Conservation (phyloP, 2,329 filamentous ascomycete genomes). For the Pyricularia grisea region DNA sequence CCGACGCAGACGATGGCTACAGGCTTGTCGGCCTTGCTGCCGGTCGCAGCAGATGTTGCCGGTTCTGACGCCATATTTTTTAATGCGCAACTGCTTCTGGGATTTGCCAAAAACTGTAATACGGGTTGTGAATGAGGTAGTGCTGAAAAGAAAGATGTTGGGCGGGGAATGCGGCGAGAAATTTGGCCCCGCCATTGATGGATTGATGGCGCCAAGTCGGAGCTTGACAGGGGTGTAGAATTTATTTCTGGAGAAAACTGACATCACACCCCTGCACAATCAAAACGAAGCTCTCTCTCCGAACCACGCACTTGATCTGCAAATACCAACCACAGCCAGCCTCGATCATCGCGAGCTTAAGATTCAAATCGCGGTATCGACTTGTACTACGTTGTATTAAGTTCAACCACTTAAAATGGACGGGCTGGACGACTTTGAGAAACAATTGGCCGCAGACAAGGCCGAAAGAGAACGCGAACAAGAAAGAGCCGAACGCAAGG, state of each 20-base stretch:
- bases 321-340: not conserved
- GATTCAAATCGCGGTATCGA: not conserved
- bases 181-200: not conserved
- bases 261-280: not conserved
- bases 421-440: conserved; percentile 26
- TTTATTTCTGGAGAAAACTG: conserved; percentile 1
- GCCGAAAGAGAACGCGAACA: conserved; percentile 18
- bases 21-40: conserved; percentile 36
- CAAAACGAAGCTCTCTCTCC: not conserved
- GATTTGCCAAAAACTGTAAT: not conserved
- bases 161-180: not conserved
- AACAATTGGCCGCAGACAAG: conserved; percentile 25
- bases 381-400: not conserved
- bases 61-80: conserved; percentile 12
- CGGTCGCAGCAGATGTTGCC: conserved; percentile 8
- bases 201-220: not conserved
- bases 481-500: conserved; percentile 17
- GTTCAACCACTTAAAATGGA: conserved; percentile 9
- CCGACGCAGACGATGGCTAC: conserved; percentile 87
- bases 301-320: not conserved
- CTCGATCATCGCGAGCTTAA: no score
- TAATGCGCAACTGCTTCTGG: not conserved
- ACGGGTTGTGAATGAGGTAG: not conserved
- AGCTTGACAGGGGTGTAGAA: not conserved
- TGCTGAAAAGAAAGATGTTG: not conserved